A percentile compares a stretch with the other conserved stretches of the same genome.
These are phyloP conservation scores for Keithomyces neogunnii DNA, from an alignment of 2,329 filamentous ascomycete genomes.

Conservation along the genomic window DNA sequence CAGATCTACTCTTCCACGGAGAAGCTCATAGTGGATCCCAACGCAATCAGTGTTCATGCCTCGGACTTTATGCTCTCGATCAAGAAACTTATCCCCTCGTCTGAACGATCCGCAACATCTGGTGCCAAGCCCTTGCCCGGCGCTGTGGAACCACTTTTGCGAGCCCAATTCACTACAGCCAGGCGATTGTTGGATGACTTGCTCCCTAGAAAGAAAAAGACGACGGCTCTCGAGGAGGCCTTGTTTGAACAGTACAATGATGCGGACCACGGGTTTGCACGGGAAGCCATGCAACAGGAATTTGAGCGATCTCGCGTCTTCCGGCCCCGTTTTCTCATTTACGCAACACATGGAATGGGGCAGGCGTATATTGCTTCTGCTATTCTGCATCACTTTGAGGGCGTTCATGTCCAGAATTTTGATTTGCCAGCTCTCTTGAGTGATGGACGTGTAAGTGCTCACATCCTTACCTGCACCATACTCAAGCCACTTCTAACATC, in stretches of 20 bases:
- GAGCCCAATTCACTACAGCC: constrained; percentile 62
- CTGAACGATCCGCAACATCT: constrained; percentile 79
- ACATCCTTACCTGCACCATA: background rate
- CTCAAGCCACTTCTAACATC: constrained; percentile 12
- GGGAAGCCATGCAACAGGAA: constrained; percentile 65
- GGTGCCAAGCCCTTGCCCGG: constrained; percentile 74
- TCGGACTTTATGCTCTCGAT: constrained; percentile 97
- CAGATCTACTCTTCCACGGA: constrained; percentile 90
- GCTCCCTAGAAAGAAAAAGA: constrained; percentile 75
- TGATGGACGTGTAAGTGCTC: constrained; percentile 61
- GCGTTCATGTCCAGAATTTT: constrained; percentile 89
- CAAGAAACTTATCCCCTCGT: constrained; percentile 93
- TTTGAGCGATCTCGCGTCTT: constrained; percentile 87
- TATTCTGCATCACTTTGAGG: constrained; percentile 83
- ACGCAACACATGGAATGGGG: constrained; percentile 82
- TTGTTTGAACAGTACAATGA: constrained; percentile 83
- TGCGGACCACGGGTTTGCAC: constrained; percentile 72
- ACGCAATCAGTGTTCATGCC: constrained; percentile 75
- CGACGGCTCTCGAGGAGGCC: constrained; percentile 87
- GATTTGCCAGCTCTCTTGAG: constrained; percentile 81
- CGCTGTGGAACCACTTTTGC: constrained; percentile 72
- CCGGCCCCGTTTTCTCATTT: constrained; percentile 76
- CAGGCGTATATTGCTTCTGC: constrained; percentile 83
- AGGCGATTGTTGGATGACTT: constrained; percentile 62
- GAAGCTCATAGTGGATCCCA: constrained; percentile 81